Conservation (phyloP, 495 filamentous ascomycete species). For the Cercophora scortea region DNA sequence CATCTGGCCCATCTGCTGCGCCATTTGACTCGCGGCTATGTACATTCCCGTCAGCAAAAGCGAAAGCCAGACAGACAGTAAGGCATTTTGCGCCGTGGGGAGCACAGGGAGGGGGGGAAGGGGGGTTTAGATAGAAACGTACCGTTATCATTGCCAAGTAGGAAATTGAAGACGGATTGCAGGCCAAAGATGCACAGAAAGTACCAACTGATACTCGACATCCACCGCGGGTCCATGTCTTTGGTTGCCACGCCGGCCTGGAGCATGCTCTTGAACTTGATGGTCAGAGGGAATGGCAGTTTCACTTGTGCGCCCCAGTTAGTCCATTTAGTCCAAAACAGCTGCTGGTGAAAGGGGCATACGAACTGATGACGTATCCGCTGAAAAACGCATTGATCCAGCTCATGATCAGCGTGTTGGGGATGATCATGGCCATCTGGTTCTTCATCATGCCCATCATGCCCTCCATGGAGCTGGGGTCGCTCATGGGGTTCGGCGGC, state of each 20-base stretch:
- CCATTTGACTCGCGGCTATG: conserved; percentile 95
- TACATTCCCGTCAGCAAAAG: conserved; percentile 5
- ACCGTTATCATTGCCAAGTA: conserved; percentile 94
- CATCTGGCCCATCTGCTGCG: conserved; percentile 84
- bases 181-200: conserved; percentile 94
- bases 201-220: conserved; percentile 97
- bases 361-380: conserved; percentile 91
- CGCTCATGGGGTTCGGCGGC: conserved; percentile 88
- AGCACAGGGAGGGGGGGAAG: neutral
- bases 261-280: conserved; percentile 98
- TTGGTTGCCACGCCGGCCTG: conserved; percentile 92
- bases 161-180: conserved; percentile 95
- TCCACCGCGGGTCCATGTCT: conserved; percentile 95
- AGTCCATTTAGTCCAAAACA: conserved; percentile 8
- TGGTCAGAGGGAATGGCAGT: conserved; percentile 94
- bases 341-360: neutral
- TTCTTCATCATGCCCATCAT: conserved; percentile 99
- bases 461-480: conserved; percentile 96
- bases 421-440: conserved; percentile 99
- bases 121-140: conserved; percentile 29
- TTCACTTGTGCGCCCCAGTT: conserved; percentile 62
- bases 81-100: neutral
- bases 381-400: conserved; percentile 99
- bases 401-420: conserved; percentile 97
- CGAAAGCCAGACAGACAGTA: neutral